phyloP scores from a whole-genome alignment of 176 grass and related monocot species.

The Luzula sylvatica region DNA sequence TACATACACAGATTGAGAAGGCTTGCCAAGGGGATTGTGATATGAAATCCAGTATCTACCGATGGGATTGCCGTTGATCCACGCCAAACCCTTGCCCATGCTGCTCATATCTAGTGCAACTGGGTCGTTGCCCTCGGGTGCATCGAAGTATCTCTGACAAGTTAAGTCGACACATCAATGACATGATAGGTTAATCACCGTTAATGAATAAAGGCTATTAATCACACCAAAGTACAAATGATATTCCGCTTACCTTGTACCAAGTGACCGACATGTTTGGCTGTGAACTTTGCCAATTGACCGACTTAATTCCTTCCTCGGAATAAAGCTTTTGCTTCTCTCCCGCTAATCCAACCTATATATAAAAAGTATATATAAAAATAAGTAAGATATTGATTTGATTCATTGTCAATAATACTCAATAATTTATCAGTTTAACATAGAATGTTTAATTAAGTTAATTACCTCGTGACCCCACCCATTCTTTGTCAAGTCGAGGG shows the following conservation, averaged over 20 bases:
- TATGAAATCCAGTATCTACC: conserved; percentile 65
- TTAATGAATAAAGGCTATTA: not conserved
- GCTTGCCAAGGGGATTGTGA: conserved; percentile 28
- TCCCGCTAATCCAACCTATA: conserved; percentile 50
- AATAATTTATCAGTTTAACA: too few species aligned
- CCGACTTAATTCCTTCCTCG: conserved; percentile 24
- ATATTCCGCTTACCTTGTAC: conserved; percentile 61
- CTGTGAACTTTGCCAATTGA: conserved; percentile 29
- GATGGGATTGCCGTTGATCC: conserved; percentile 45
- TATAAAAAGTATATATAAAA: too few species aligned
- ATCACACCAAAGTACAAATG: not conserved
- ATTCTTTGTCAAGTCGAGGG: conserved; percentile 57
- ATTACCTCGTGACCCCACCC: conserved; percentile 74
- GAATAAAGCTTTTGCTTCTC: conserved; percentile 53
- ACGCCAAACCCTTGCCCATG: conserved; percentile 72
- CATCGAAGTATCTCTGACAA: conserved; percentile 73
- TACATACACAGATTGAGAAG: conserved; percentile 71
- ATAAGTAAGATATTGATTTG: too few species aligned
- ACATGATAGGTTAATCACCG: not conserved
- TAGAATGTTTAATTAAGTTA: too few species aligned
- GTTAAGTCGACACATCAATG: not conserved
- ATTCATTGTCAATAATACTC: too few species aligned
- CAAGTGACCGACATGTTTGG: conserved; percentile 37
- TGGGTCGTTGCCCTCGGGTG: conserved; percentile 48
- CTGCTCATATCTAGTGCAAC: conserved; percentile 64